phyloP scores from a whole-genome alignment of 225 moss, liverwort and hornwort genomes.

The Asterella californica region DNA sequence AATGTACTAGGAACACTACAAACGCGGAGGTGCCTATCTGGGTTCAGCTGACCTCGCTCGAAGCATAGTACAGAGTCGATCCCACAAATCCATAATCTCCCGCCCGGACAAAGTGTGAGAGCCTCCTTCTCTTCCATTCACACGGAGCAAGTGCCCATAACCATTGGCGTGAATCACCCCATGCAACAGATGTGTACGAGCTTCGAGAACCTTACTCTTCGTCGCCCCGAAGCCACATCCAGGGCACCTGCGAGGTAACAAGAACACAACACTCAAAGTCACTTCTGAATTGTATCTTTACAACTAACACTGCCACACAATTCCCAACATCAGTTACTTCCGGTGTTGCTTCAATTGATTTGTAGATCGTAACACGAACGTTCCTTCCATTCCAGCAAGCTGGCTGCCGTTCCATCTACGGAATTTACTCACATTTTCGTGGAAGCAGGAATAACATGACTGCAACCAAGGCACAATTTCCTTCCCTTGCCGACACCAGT shows the following conservation, averaged over 20 bases:
- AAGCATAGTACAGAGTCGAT: constrained; percentile 82
- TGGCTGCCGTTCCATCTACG: no score
- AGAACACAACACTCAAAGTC: background rate
- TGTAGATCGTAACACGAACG: no score
- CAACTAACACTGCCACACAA: no score
- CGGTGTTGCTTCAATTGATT: no score
- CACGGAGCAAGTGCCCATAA: constrained; percentile 75
- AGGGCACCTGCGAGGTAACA: constrained; percentile 44
- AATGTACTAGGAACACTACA: background rate
- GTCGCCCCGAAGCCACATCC: constrained; percentile 68
- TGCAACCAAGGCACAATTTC: constrained; percentile 29
- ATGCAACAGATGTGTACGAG: constrained; percentile 75
- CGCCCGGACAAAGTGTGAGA: constrained; percentile 69
- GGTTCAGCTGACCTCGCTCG: constrained; percentile 55
- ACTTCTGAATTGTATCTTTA: no score
- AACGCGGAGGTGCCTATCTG: background rate
- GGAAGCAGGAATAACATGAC: constrained; percentile 22
- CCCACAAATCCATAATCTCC: constrained; percentile 92
- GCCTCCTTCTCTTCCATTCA: constrained; percentile 76
- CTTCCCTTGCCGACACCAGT: constrained; percentile 43
- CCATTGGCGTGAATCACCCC: constrained; percentile 83
- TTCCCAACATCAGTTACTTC: no score
- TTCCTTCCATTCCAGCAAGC: no score
- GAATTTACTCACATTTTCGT: constrained; percentile 22
- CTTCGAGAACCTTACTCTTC: constrained; percentile 57